These are phyloP conservation scores for Myriosclerotinia curreyana DNA, from an alignment of 2,329 filamentous ascomycete species.

Conservation along the genomic window DNA sequence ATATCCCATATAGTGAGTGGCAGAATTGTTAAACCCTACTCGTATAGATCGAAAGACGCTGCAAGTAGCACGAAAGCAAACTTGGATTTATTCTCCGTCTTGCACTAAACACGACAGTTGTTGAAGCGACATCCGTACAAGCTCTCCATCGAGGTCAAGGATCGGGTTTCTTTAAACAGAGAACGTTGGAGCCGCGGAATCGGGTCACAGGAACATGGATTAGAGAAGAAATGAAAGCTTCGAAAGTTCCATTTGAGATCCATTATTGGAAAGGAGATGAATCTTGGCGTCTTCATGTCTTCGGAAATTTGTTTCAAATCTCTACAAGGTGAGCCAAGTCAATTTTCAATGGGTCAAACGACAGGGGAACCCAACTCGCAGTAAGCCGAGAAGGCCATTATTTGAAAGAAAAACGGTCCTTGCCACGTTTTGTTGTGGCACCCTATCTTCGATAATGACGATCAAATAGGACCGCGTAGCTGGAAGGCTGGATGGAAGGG, in stretches of 20 bases:
- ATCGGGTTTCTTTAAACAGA: constrained; percentile 14
- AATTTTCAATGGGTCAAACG: constrained; percentile 13
- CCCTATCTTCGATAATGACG: constrained; percentile 18
- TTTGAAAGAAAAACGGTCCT: constrained; percentile 16
- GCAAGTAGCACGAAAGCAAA: constrained; percentile 10
- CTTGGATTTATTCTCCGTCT: constrained; percentile 14
- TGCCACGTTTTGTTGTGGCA: constrained; percentile 21
- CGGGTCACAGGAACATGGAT: constrained; percentile 20
- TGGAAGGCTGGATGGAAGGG: constrained; percentile 12
- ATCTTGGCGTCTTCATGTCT: not conserved
- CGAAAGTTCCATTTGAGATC: constrained; percentile 15
- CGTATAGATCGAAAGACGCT: constrained; percentile 2
- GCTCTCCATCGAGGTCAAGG: constrained; percentile 10
- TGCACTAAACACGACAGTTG: constrained; percentile 7
- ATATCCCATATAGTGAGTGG: constrained; percentile 7
- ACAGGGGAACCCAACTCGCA: not conserved
- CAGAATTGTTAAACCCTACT: not conserved
- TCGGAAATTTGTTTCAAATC: constrained; percentile 3
- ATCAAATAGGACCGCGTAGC: constrained; percentile 19
- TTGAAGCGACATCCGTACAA: not conserved
- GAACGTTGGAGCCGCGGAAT: constrained; percentile 21
- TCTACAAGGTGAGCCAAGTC: constrained; percentile 1
- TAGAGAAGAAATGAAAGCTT: constrained; percentile 24
- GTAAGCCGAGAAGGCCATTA: not conserved
- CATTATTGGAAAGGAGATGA: constrained; percentile 21